phyloP scores from a whole-genome alignment of 192 early-diverging fungal species.

The Umbelopsis sp. region DNA sequence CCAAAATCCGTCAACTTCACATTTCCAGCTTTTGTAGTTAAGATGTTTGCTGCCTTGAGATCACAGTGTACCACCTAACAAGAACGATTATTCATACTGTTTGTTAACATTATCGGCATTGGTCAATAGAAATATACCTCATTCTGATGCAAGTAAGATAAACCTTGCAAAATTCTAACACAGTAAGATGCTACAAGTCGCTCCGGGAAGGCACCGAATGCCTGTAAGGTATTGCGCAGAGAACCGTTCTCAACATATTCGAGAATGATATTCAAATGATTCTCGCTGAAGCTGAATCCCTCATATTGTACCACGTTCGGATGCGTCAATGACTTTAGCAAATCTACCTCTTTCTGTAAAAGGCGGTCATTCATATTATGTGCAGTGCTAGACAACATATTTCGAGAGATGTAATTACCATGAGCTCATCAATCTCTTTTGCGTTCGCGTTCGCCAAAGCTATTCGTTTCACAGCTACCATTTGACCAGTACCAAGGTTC shows the following conservation, averaged over 20 bases:
- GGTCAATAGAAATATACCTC: slow-evolving; percentile 49
- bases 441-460: slow-evolving; percentile 59
- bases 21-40: slow-evolving; percentile 92
- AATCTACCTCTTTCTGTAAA: slow-evolving; percentile 72
- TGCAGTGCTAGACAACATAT: neutral
- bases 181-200: slow-evolving; percentile 83
- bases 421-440: slow-evolving; percentile 72
- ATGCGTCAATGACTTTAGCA: slow-evolving; percentile 82
- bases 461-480: slow-evolving; percentile 90
- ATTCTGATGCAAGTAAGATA: slow-evolving; percentile 86
- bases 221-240: slow-evolving; percentile 79
- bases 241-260: slow-evolving; percentile 97
- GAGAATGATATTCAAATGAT: slow-evolving; percentile 82
- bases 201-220: slow-evolving; percentile 90
- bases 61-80: slow-evolving; percentile 84
- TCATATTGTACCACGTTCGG: slow-evolving; percentile 85
- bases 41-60: slow-evolving; percentile 94
- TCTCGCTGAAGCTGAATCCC: slow-evolving; percentile 74
- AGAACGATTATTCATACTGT: neutral
- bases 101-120: neutral
- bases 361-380: neutral
- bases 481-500: slow-evolving; percentile 76
- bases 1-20: slow-evolving; percentile 98
- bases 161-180: slow-evolving; percentile 87
- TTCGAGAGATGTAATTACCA: slow-evolving; percentile 41